Evolutionary conservation across 371 early-diverging fungal species (phyloP).

Genomic region (Mucor racemosus): DNA sequence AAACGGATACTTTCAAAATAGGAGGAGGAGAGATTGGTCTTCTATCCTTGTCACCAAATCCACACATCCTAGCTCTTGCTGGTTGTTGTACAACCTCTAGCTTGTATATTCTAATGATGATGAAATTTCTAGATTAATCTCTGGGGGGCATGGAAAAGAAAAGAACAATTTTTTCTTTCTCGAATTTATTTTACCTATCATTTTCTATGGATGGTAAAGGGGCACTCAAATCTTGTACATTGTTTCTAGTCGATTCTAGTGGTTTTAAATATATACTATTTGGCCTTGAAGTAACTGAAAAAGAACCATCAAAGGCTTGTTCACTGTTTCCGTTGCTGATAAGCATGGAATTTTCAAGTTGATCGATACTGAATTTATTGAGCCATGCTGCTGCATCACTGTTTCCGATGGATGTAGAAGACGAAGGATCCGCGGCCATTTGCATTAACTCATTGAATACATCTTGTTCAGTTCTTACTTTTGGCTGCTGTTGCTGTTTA

Average conservation of each 20-base stretch:
- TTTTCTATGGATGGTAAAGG: background rate
- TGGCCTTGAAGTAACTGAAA: background rate
- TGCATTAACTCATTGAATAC: background rate
- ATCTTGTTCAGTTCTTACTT: background rate
- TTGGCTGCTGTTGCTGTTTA: background rate
- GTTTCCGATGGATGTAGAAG: background rate
- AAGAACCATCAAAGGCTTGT: background rate
- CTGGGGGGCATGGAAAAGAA: background rate
- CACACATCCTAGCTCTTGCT: constrained; percentile 83
- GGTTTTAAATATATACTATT: background rate
- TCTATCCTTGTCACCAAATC: constrained; percentile 79
- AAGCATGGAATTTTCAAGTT: background rate
- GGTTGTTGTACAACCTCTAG: constrained; percentile 71
- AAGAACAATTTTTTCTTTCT: background rate
- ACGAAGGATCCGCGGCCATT: background rate
- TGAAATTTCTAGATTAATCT: constrained; percentile 3
- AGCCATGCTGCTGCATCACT: background rate
- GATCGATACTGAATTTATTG: background rate
- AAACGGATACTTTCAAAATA: constrained; percentile 48
- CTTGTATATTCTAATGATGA: constrained; percentile 12
- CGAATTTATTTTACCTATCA: background rate
- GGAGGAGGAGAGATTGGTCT: constrained; percentile 65
- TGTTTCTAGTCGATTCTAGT: background rate
- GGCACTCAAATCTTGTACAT: background rate
- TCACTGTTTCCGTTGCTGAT: background rate